Percentiles rank a stretch among this genome's conserved stretches.
phyloP scores from a whole-genome alignment of 2,329 filamentous ascomycete species.

The Harringtonia aguacate region DNA sequence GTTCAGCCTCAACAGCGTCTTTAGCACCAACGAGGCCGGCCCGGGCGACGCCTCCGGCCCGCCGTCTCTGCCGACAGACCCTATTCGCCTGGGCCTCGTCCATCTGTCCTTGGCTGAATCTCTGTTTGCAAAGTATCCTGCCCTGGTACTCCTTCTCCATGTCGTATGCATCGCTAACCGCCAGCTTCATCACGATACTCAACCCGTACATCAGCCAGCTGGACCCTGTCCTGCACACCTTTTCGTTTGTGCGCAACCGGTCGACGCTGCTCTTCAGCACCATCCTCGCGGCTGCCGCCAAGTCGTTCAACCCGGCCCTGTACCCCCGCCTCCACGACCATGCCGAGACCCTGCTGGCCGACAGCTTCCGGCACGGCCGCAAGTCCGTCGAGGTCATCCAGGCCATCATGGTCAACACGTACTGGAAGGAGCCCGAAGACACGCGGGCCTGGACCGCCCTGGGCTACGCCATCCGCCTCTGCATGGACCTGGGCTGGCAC shows the following conservation, averaged over 20 bases:
- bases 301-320: neutral
- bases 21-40: no score
- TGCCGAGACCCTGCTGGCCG: conserved; percentile 13
- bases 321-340: neutral
- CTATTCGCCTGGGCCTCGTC: no score
- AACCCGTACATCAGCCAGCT: conserved; percentile 1
- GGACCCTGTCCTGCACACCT: neutral
- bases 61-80: no score
- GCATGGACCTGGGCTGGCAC: conserved; percentile 10
- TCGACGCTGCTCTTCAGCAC: neutral
- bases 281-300: neutral
- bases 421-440: conserved; percentile 31
- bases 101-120: neutral
- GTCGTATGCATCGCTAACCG: neutral
- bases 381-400: conserved; percentile 28
- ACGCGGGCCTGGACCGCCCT: conserved; percentile 26
- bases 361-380: conserved; percentile 19
- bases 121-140: neutral
- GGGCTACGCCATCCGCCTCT: conserved; percentile 28
- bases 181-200: neutral
- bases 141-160: neutral
- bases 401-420: conserved; percentile 26
- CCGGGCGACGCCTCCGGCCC: no score
- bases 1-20: no score
- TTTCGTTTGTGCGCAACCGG: neutral